These are phyloP conservation scores for Tetramitus jugosus DNA, from an alignment of 208 protist species.

Conservation along the genomic window DNA sequence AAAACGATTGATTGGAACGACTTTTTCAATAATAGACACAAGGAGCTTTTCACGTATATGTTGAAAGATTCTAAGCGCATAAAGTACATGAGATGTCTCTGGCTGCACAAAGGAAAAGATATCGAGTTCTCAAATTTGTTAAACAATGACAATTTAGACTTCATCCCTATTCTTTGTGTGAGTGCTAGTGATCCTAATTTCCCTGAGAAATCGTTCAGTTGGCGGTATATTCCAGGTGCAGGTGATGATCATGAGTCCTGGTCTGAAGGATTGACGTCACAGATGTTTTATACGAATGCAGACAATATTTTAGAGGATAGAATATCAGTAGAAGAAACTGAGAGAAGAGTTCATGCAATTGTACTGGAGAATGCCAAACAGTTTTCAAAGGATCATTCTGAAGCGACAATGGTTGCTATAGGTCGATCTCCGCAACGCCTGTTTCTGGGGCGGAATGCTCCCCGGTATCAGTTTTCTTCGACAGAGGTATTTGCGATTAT, in stretches of 20 bases:
- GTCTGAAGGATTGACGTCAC: background rate
- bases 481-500: no score
- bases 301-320: background rate
- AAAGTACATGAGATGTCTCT: background rate
- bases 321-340: background rate
- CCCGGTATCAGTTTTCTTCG: no score
- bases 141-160: background rate
- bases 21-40: no score
- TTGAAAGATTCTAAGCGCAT: no score
- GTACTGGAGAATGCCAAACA: background rate
- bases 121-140: background rate
- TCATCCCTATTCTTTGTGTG: background rate
- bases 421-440: no score
- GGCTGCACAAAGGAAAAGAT: background rate
- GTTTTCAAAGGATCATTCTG: no score
- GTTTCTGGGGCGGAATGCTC: no score
- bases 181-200: conserved; percentile 9
- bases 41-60: background rate
- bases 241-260: conserved; percentile 12
- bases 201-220: background rate
- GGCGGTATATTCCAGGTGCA: conserved; percentile 10
- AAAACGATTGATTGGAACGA: no score
- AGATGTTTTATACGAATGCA: background rate
- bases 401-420: no score
- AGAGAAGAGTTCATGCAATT: background rate